Conservation (phyloP, 1,139 yeast species). For the Geotrichum histeridarum region DNA sequence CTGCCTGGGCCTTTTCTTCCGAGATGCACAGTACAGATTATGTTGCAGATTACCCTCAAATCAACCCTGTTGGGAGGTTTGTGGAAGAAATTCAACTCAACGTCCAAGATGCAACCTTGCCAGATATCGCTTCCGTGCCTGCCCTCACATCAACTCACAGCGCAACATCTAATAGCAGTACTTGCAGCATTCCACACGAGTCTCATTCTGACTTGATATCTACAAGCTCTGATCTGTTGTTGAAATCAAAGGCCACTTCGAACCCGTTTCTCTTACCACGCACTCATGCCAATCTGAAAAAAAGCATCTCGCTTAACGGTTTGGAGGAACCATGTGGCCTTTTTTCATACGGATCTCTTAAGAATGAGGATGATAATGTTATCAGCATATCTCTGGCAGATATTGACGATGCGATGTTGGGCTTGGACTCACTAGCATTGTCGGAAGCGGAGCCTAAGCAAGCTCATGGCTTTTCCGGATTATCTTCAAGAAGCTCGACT, state of each 20-base stretch:
- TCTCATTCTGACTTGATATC: slow-evolving; percentile 1
- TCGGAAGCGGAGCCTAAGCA: not conserved
- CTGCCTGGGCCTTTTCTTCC: not conserved
- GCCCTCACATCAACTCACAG: slow-evolving; percentile 7
- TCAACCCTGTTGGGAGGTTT: slow-evolving; percentile 2
- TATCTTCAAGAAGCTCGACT: too few species aligned
- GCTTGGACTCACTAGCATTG: not conserved
- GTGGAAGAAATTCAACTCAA: slow-evolving; percentile 7
- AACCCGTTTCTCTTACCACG: slow-evolving; percentile 2
- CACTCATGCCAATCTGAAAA: not conserved
- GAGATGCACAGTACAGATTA: too few species aligned
- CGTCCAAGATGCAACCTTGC: not conserved
- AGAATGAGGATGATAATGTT: slow-evolving; percentile 1
- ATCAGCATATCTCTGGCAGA: slow-evolving; percentile 7
- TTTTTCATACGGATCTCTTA: not conserved
- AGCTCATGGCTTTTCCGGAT: too few species aligned
- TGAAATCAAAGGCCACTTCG: not conserved
- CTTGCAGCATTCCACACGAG: not conserved
- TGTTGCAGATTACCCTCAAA: not conserved
- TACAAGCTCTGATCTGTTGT: not conserved
- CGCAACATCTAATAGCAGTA: not conserved
- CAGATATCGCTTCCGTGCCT: not conserved
- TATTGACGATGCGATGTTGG: not conserved
- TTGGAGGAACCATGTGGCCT: not conserved
- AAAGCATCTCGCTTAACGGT: not conserved